Evolutionary conservation across 2,329 filamentous ascomycete species (phyloP), one percentile per base, ranked within the genome.

Genomic region (Ophiostoma sp.): DNA sequence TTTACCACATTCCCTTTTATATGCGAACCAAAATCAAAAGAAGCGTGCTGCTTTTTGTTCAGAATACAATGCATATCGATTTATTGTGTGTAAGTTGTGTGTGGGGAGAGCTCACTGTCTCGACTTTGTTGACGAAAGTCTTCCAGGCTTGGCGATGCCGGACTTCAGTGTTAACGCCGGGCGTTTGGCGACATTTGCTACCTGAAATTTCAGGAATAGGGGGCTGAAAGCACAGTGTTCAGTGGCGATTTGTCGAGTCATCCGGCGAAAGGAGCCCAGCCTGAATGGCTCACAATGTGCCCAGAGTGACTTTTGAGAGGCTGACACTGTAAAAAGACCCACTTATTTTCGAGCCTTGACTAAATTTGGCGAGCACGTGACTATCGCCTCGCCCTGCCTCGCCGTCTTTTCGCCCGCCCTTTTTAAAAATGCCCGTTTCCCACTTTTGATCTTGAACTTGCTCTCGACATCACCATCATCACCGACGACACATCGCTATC

Each of bases 281-380:
- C 15, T 19, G 55, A 22, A 33, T 31, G 55, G 55, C 55, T 61
- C 55, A n/a, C 15, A 61, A 36, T 59, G 2, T 39, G 55, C 28
- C 50, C 50, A 55, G 11, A 55, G n/a, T 55, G 50, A 25, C 48
- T 50, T 50, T n/a, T n/a, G n/a, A n/a, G n/a, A n/a, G n/a, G n/a
- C n/a, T n/a, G n/a, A n/a, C n/a, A n/a, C n/a, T n/a, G n/a, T 4
- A 22, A 19, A 52, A 7, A 19, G 48, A 22, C 19, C 57, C 57
- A 39, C 55, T 33, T 19, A 33, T 2, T 19, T 5, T 6, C 28
- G n/a, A 55, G n/a, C 50, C 25, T 31, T 36, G 5, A 3, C 57
- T 31, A 36, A 22, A 11, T 12, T 31, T 61, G 57, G 57, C 68
- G 11, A 71, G 48, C 69, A 71, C 69, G 69, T 71, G 69, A 71